phyloP scores from a whole-genome alignment of 2,329 filamentous ascomycete species.

The Monilinia fructigena region DNA sequence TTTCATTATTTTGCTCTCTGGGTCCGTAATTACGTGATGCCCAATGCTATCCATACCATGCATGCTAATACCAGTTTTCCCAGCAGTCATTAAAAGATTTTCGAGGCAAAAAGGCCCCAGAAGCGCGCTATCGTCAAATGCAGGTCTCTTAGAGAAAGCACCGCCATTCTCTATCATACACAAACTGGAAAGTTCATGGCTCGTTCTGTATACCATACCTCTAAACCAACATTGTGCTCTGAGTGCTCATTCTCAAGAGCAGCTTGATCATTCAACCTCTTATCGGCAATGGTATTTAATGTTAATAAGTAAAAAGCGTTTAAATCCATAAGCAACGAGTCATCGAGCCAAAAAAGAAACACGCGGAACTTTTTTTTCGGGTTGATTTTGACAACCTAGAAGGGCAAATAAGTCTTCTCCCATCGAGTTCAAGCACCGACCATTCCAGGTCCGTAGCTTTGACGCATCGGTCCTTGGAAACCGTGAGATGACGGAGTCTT shows the following conservation, averaged over 20 bases:
- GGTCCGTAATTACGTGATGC: conserved; percentile 23
- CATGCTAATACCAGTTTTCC: conserved; percentile 15
- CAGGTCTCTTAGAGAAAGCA: background rate
- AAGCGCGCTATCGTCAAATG: conserved; percentile 17
- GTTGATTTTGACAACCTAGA: background rate
- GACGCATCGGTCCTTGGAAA: conserved; percentile 35
- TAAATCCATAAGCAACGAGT: conserved; percentile 20
- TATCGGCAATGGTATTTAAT: conserved; percentile 5
- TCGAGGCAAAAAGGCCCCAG: background rate
- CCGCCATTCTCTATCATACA: conserved; percentile 15
- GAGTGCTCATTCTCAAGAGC: conserved; percentile 11
- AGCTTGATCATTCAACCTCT: conserved; percentile 12
- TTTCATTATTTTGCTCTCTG: conserved; percentile 16
- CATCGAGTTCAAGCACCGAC: conserved; percentile 49
- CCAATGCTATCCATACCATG: conserved; percentile 19
- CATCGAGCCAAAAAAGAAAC: conserved; percentile 13
- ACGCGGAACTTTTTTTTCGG: background rate
- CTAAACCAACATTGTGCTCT: conserved; percentile 16
- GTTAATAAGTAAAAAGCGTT: conserved; percentile 15
- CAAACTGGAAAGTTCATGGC: conserved; percentile 7
- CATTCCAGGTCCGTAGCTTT: conserved; percentile 57
- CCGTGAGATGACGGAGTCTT: conserved; percentile 34
- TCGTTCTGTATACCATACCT: conserved; percentile 4
- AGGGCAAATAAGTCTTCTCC: conserved; percentile 16
- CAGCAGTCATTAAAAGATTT: conserved; percentile 7